Percentiles rank a stretch among this genome's conserved stretches.
phyloP scores from a whole-genome alignment of 2,329 filamentous ascomycete species.

The Venturiaceae sp. region DNA sequence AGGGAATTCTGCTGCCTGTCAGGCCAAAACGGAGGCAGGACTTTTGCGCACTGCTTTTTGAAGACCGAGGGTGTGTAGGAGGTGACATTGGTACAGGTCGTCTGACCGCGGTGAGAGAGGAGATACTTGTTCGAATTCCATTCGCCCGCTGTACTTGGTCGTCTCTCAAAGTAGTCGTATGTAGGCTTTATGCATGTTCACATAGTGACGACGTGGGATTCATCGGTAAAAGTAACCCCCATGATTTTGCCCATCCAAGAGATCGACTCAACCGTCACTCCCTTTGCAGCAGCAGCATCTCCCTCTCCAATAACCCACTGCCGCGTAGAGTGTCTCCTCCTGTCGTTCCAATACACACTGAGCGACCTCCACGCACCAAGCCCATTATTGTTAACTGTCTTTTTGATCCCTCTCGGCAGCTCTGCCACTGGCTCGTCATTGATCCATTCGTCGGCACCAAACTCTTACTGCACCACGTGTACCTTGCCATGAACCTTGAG shows the following conservation, averaged over 20 bases:
- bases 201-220: not conserved
- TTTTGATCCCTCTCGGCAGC: not conserved
- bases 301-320: constrained; percentile 4
- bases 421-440: not conserved
- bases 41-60: constrained; percentile 1
- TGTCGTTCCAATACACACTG: not conserved
- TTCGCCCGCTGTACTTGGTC: not conserved
- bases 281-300: not conserved
- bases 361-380: not conserved
- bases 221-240: too few relatives aligned
- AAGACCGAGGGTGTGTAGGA: not conserved
- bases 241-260: too few relatives aligned
- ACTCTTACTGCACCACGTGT: not conserved
- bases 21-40: not conserved
- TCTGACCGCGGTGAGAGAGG: not conserved
- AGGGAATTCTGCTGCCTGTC: not conserved
- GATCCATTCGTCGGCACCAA: not conserved
- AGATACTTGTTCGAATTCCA: not conserved
- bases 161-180: not conserved
- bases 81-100: not conserved
- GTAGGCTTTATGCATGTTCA: not conserved
- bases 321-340: not conserved
- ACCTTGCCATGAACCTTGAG: not conserved
- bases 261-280: too few relatives aligned
- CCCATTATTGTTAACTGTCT: not conserved